phyloP scores from a whole-genome alignment of 345 rosid species.

The Arabis hirsuta region DNA sequence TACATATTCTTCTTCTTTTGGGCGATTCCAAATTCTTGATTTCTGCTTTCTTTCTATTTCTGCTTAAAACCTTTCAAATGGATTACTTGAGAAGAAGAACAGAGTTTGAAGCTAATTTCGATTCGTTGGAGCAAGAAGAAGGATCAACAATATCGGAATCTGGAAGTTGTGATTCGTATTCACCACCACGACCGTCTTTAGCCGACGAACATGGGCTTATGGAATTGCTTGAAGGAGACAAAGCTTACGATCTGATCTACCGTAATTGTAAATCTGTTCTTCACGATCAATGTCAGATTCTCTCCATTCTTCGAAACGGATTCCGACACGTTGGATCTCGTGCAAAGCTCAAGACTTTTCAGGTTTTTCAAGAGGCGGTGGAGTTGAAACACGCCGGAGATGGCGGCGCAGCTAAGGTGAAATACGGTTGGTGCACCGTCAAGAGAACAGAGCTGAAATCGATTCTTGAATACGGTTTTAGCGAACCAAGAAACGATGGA shows the following conservation, averaged over 20 bases:
- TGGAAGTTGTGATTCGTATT: constrained; percentile 55
- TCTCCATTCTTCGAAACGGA: constrained; percentile 55
- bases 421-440: constrained; percentile 70
- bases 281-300: constrained; percentile 46
- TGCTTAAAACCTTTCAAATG: constrained; percentile 10
- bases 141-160: constrained; percentile 58
- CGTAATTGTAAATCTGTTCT: constrained; percentile 53
- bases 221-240: constrained; percentile 55
- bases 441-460: constrained; percentile 48
- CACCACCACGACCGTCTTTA: neutral
- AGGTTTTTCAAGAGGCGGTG: constrained; percentile 55
- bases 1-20: neutral
- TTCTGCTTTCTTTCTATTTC: neutral
- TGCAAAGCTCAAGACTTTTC: constrained; percentile 65
- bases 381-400: constrained; percentile 53
- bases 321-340: constrained; percentile 43
- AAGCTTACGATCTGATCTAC: constrained; percentile 52
- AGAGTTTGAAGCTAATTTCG: constrained; percentile 15
- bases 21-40: neutral
- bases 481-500: constrained; percentile 48
- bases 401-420: constrained; percentile 55
- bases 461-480: constrained; percentile 70
- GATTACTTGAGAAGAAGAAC: constrained; percentile 30
- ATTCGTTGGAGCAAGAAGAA: constrained; percentile 37
- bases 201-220: constrained; percentile 43